Evolutionary conservation across 768 basidiomycete genomes (phyloP), one percentile per base, ranked within the genome.

Genomic region (Chiua virens): DNA sequence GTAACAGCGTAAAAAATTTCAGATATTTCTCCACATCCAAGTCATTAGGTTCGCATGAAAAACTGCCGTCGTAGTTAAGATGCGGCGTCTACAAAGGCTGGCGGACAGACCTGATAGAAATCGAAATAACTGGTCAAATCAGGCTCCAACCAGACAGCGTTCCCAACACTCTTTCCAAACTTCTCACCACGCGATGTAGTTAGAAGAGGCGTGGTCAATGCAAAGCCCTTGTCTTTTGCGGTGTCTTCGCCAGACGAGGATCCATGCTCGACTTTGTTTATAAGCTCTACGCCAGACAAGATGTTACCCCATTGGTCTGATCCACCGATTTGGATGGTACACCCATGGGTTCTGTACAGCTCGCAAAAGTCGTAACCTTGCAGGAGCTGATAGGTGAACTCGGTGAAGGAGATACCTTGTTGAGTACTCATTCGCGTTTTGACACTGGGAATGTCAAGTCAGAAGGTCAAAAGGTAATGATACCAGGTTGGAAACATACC

Each of bases 221-320:
- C 96, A 64, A 80, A 96, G 8, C 82, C 88, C 57, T 62, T 73
- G 55, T 62, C 54, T 30, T 59, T 69, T 54, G 50, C 10, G 18
- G 14, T 18, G 8, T 49, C 50, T 34, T 46, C 42, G 25, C 35
- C 34, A 36, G 45, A 47, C 20, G 30, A 25, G 6, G 44, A 10
- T 27, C 45, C 22, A 45, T 55, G 54, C 52, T 65, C 56, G 50
- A 50, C 45, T 79, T 72, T 83, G 48, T 82, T 79, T 61, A 98
- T 95, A 50, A 99, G 80, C 49, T 98, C 93, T 30, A 98, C 75
- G 20, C 97, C 97, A 23, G 92, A 89, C 27, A 96, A 72, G 56
- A 99, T 98, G 65, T 99, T 99, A 15, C 97, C 97, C 90, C 94
- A 97, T 68, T 99, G 97, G 68, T 99, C 97, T 0, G 93, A 95